Percentiles rank a stretch among this genome's conserved stretches.
phyloP scores from a whole-genome alignment of 208 protist species.

The Acanthamoeba culbertsoni region DNA sequence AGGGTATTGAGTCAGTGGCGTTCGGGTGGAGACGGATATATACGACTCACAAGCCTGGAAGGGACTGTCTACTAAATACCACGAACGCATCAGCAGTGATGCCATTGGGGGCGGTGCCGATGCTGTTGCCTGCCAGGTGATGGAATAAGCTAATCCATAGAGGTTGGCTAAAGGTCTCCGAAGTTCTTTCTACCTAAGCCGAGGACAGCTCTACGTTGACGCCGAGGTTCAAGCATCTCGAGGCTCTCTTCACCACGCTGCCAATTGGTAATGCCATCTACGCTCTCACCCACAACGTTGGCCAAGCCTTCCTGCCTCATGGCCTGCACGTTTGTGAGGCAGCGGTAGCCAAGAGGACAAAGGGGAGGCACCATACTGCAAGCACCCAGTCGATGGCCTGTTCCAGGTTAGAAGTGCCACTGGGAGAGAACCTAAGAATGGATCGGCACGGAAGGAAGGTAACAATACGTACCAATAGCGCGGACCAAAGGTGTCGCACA shows the following conservation, averaged over 20 bases:
- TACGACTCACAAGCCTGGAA: too few relatives aligned
- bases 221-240: neutral
- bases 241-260: neutral
- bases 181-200: neutral
- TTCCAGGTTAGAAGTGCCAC: neutral
- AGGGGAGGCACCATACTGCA: neutral
- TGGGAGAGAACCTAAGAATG: neutral
- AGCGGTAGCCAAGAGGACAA: neutral
- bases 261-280: constrained; percentile 22
- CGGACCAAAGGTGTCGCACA: constrained; percentile 52
- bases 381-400: constrained; percentile 37
- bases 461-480: neutral
- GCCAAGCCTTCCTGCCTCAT: neutral
- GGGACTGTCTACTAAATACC: neutral
- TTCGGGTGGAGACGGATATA: too few relatives aligned
- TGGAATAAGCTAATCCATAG: neutral
- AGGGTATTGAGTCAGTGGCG: neutral
- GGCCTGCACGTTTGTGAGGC: neutral
- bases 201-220: neutral
- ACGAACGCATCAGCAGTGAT: constrained; percentile 15
- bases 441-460: neutral
- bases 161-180: neutral
- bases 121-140: neutral
- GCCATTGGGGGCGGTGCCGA: neutral
- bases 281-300: neutral